Evolutionary conservation across 805 yeast species (phyloP), one percentile per base, ranked within the genome.

Genomic region (Hanseniaspora nectarophila): DNA sequence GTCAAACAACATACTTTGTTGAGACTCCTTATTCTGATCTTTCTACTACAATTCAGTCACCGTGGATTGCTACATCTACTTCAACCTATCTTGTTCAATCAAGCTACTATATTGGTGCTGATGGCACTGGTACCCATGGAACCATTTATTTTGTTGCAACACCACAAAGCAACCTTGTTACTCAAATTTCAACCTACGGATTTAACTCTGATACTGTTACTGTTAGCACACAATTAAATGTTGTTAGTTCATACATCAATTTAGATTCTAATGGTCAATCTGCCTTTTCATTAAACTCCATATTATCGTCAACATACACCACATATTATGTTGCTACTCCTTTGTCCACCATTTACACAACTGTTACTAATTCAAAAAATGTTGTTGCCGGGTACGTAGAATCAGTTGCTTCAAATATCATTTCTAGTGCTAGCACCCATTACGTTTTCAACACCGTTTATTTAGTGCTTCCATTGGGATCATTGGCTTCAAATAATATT

Each of bases 81-180:
- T 35, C 50, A n/a, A 45, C 50, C 3, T 34, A 28, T 28, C 3
- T 29, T 12, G 28, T 34, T 2, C 20, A 16, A 10, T 16, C 20
- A 6, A 9, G 9, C 7, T 34, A 28, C n/a, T 45, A 26, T 28
- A 44, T 43, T 26, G 57, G 58, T 5, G 9, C 48, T 5, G 53
- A 56, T 34, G 55, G 56, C 28, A 39, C 29, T 24, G 42, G 43
- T 29, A 57, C 58, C 15, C 50, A 54, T 26, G 54, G 53, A 15
- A 55, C 56, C 4, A 35, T 56, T 37, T 56, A 56, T 50, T 43
- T 44, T 23, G 58, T 57, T 16, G 54, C 49, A 23, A 55, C 57
- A 5, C 60, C 58, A 21, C 20, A 45, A 32, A 45, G 35, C 12
- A 20, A 45, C 12, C 15, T 35, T 35, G n/a, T 39, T n/a, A 18